phyloP scores from a whole-genome alignment of 2,329 filamentous ascomycete genomes.

The Boeremia lycopersici region DNA sequence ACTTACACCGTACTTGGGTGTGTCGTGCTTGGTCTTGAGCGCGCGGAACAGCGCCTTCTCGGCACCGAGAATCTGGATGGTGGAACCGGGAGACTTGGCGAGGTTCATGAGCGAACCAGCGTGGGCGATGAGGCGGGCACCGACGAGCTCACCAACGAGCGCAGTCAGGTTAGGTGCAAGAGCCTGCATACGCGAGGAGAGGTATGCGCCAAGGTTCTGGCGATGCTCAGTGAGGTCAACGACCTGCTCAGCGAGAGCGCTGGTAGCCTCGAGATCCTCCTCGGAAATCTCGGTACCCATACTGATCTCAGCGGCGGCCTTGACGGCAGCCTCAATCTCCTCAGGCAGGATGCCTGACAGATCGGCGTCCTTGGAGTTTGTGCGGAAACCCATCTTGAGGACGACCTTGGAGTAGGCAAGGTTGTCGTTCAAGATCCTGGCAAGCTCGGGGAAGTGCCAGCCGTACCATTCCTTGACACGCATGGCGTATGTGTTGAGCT shows the following conservation, averaged over 20 bases:
- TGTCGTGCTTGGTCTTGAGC: slow-evolving; percentile 98
- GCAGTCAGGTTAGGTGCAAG: slow-evolving; percentile 96
- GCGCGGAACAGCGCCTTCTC: slow-evolving; percentile 99
- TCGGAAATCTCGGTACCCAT: slow-evolving; percentile 98
- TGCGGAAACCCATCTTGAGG: slow-evolving; percentile 85
- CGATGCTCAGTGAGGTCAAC: slow-evolving; percentile 84
- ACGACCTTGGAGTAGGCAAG: slow-evolving; percentile 79
- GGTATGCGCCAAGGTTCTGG: slow-evolving; percentile 83
- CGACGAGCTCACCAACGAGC: slow-evolving; percentile 90
- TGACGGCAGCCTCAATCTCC: slow-evolving; percentile 89
- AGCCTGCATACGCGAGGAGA: slow-evolving; percentile 91
- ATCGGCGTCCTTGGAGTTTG: slow-evolving; percentile 75
- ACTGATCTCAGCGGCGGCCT: slow-evolving; percentile 91
- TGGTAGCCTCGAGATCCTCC: slow-evolving; percentile 92
- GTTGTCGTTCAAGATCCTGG: slow-evolving; percentile 91
- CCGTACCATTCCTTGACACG: slow-evolving; percentile 99
- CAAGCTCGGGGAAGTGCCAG: slow-evolving; percentile 99
- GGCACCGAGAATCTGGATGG: slow-evolving; percentile 96
- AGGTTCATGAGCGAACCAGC: slow-evolving; percentile 92
- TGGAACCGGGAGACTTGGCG: slow-evolving; percentile 92
- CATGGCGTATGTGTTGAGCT: slow-evolving; percentile 98
- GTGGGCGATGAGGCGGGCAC: slow-evolving; percentile 92
- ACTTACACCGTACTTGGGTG: slow-evolving; percentile 83
- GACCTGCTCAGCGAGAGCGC: slow-evolving; percentile 89
- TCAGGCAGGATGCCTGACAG: slow-evolving; percentile 85